phyloP scores from a whole-genome alignment of 768 basidiomycete genomes.

The Calvatia gigantea region DNA sequence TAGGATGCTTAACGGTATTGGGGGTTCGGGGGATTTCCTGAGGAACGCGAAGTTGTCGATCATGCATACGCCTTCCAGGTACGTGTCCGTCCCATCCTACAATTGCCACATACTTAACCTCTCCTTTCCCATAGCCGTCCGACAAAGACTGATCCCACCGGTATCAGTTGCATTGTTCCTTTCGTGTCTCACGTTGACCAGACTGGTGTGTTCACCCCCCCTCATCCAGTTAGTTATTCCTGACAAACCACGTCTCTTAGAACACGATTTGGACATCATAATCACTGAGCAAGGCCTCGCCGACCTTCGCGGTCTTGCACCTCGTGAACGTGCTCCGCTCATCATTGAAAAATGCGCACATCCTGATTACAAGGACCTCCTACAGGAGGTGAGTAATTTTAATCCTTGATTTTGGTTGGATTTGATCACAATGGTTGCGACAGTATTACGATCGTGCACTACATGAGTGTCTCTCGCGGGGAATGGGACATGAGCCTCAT shows the following conservation, averaged over 20 bases:
- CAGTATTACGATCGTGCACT: constrained; percentile 42
- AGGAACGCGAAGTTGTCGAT: constrained; percentile 47
- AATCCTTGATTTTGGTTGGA: constrained; percentile 6
- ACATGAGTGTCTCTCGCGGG: constrained; percentile 39
- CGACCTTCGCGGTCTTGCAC: constrained; percentile 43
- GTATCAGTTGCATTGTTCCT: constrained; percentile 47
- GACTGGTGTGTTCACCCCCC: constrained; percentile 30
- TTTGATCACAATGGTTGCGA: neutral
- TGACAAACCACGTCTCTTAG: constrained; percentile 17
- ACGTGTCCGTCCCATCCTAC: neutral
- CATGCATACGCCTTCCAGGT: constrained; percentile 48
- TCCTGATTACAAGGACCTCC: constrained; percentile 39
- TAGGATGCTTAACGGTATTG: constrained; percentile 47
- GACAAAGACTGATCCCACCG: constrained; percentile 44
- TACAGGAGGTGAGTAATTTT: constrained; percentile 30
- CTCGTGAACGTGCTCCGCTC: constrained; percentile 41
- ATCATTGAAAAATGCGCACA: constrained; percentile 49
- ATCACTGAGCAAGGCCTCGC: constrained; percentile 49
- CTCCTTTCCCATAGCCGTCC: constrained; percentile 28
- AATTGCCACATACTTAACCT: neutral
- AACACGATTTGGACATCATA: constrained; percentile 45
- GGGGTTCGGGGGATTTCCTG: constrained; percentile 46
- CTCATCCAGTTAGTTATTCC: neutral
- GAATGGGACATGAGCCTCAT: constrained; percentile 46
- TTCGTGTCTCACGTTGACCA: constrained; percentile 47